Evolutionary conservation across 257 asterid species (phyloP).

Genomic region (Osmanthus fragrans): DNA sequence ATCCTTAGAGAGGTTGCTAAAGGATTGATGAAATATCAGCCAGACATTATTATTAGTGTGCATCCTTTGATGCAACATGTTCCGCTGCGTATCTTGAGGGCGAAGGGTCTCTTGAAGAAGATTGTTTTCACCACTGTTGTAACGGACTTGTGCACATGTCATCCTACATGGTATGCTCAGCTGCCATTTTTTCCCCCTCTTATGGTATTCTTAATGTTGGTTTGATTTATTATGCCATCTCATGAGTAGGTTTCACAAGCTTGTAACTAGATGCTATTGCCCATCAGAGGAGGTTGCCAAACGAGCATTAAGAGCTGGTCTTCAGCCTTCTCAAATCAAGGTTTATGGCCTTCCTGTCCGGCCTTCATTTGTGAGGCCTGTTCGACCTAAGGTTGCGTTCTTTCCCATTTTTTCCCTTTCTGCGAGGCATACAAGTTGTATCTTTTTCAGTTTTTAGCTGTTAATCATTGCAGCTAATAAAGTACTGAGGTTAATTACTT

Average conservation of each 20-base stretch:
- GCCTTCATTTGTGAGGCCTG: conserved; percentile 91
- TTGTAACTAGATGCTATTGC: conserved; percentile 91
- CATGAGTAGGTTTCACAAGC: conserved; percentile 94
- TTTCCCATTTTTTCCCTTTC: neutral
- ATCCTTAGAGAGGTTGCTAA: conserved; percentile 82
- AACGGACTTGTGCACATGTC: conserved; percentile 91
- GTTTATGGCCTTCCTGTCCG: conserved; percentile 96
- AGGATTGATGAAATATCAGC: conserved; percentile 95
- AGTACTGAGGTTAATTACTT: neutral
- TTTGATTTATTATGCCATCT: conserved; percentile 26
- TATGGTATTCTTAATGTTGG: conserved; percentile 13
- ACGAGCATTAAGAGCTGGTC: conserved; percentile 95
- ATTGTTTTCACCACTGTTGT: conserved; percentile 91
- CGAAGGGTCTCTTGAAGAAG: conserved; percentile 90
- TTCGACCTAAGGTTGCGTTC: conserved; percentile 67
- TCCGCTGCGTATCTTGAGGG: conserved; percentile 88
- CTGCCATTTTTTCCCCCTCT: conserved; percentile 15
- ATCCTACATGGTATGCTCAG: conserved; percentile 84
- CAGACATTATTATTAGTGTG: conserved; percentile 93
- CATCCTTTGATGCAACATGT: conserved; percentile 99
- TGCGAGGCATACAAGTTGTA: neutral
- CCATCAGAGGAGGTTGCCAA: conserved; percentile 96
- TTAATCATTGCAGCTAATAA: neutral
- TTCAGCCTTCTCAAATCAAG: conserved; percentile 77
- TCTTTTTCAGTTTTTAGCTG: neutral